These are phyloP conservation scores for Geotrichum cucujoidarum DNA, from an alignment of 1,139 yeast genomes.

Conservation along the genomic window DNA sequence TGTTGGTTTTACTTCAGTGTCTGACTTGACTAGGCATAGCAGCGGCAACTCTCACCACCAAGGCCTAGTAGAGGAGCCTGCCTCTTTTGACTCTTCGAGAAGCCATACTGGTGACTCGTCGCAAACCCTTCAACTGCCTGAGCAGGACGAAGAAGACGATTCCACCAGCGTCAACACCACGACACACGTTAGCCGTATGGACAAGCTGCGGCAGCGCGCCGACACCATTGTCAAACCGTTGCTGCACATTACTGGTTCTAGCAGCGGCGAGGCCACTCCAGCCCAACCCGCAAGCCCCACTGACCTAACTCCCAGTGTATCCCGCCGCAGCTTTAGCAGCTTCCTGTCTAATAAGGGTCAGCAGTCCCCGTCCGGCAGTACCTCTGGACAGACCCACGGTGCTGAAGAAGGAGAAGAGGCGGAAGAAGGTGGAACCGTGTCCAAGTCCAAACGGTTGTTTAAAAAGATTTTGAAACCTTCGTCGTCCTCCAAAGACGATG, in stretches of 20 bases:
- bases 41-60: no score
- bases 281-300: not conserved
- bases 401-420: not conserved
- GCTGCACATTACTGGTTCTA: not conserved
- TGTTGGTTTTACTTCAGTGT: conserved; percentile 34
- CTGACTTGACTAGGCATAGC: conserved; percentile 26
- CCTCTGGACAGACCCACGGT: no score
- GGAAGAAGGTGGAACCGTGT: not conserved
- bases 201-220: not conserved
- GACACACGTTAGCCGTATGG: not conserved
- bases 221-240: not conserved
- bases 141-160: not conserved
- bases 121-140: no score
- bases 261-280: not conserved
- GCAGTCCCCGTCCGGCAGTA: no score
- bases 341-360: no score
- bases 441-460: not conserved
- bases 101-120: no score
- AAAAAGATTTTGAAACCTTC: not conserved
- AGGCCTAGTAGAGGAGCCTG: no score
- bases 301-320: not conserved
- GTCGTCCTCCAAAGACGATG: not conserved
- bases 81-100: no score
- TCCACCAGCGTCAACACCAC: not conserved
- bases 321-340: not conserved